Evolutionary conservation across 805 yeast genomes (phyloP), one percentile per base, ranked within the genome.

Genomic region (Debaryomyces tyrocola): DNA sequence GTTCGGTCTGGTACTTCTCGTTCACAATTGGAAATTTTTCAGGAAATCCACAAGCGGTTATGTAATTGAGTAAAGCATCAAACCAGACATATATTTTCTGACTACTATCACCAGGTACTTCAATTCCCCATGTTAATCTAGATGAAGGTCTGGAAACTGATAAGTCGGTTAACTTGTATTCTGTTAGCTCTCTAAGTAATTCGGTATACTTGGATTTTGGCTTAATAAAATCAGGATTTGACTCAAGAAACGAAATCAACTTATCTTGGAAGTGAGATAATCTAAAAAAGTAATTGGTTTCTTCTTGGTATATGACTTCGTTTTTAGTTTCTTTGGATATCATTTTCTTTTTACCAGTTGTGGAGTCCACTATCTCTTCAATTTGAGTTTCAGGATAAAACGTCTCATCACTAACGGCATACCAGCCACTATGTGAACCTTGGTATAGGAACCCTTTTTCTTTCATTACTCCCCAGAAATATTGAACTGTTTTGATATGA

Each of bases 61-160:
- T 45, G 59, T 94, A 94, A 63, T 90, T 94, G 37, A 86, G 75
- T 38, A 94, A 73, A 0, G 99, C 99, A 68, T 94, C 99, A 49
- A 94, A 85, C 99, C 99, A 94, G 12, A 94, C 99, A 58, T 94
- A 94, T 44, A 94, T 83, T 40, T 78, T 84, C 60, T 92, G 98
- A 0, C 83, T 57, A 0, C 75, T 67, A 58, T 91, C 96, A 18
- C 75, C 73, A 1, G 99, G 98, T 1, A 92, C 97, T 6, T 79
- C 79, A 20, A 94, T 85, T 0, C 97, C 97, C 99, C 99, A 94
- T 27, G 77, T 67, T 35, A 90, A 73, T 48, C 99, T 73, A 8
- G 83, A 69, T 0, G 82, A 60, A 0, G 98, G 97, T 52, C 99
- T 73, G 0, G 97, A 90, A 2, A 94, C 76, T n/a, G 96, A 87